phyloP scores from a whole-genome alignment of 2,329 filamentous ascomycete genomes.

The Rugonectria rugulosa region DNA sequence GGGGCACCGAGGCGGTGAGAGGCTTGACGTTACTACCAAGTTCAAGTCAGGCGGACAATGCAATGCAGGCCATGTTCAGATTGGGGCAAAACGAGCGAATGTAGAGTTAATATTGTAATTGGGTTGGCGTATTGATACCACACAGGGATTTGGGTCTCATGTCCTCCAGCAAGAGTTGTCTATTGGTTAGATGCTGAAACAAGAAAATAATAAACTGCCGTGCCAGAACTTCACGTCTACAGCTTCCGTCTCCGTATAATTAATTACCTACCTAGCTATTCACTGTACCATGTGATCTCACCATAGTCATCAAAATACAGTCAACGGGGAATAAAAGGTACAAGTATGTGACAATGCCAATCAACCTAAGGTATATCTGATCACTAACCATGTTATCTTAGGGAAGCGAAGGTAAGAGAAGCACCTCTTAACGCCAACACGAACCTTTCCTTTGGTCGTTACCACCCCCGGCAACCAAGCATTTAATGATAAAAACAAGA shows the following conservation, averaged over 20 bases:
- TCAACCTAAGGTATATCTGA: conserved; percentile 47
- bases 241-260: no score
- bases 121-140: conserved; percentile 10
- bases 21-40: no score
- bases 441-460: conserved; percentile 32
- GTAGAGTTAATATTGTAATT: background rate
- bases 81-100: background rate
- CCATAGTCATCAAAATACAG: no score
- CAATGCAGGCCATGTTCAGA: no score
- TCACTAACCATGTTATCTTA: conserved; percentile 46
- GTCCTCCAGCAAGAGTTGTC: no score
- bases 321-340: no score
- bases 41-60: no score
- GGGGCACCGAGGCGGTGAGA: conserved; percentile 10
- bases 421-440: conserved; percentile 40
- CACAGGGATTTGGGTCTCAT: background rate
- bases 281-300: no score
- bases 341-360: conserved; percentile 31
- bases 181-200: conserved; percentile 1
- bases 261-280: no score
- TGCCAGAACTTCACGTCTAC: no score
- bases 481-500: conserved; percentile 14
- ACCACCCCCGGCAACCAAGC: conserved; percentile 23
- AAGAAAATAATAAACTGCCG: no score
- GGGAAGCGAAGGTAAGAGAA: conserved; percentile 44